These are phyloP conservation scores for Malus domestica DNA, from an alignment of 306 rosid genomes.

Conservation along the genomic window DNA sequence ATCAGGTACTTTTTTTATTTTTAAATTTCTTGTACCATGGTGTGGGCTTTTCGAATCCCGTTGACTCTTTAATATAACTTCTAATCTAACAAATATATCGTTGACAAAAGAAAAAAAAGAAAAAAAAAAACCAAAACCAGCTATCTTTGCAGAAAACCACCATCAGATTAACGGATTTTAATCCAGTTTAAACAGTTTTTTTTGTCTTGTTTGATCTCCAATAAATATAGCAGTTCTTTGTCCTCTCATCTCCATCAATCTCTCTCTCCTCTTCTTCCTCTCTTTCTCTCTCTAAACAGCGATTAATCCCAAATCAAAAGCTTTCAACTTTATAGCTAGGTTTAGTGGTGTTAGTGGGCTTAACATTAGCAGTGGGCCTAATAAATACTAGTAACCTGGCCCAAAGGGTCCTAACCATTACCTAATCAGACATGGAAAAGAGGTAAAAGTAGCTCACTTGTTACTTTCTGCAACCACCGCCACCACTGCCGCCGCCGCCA, in stretches of 20 bases:
- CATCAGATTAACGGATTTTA: conserved; percentile 15
- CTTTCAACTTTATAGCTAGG: neutral
- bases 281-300: neutral
- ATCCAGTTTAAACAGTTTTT: neutral
- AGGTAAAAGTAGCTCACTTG: conserved; percentile 11
- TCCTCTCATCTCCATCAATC: neutral
- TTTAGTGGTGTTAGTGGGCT: too few relatives aligned
- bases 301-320: conserved; percentile 10
- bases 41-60: too few relatives aligned
- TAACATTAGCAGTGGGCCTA: too few relatives aligned
- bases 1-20: neutral
- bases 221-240: neutral
- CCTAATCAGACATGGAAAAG: conserved; percentile 7
- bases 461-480: conserved; percentile 23
- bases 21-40: too few relatives aligned
- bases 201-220: neutral
- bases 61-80: too few relatives aligned
- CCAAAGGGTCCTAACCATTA: neutral
- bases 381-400: too few relatives aligned
- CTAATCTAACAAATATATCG: neutral
- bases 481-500: conserved; percentile 20
- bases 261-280: neutral
- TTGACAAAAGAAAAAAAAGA: neutral
- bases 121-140: conserved; percentile 8
- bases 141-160: neutral